Conservation (phyloP, 768 basidiomycete species). For the Lanmaoa rubissima region DNA sequence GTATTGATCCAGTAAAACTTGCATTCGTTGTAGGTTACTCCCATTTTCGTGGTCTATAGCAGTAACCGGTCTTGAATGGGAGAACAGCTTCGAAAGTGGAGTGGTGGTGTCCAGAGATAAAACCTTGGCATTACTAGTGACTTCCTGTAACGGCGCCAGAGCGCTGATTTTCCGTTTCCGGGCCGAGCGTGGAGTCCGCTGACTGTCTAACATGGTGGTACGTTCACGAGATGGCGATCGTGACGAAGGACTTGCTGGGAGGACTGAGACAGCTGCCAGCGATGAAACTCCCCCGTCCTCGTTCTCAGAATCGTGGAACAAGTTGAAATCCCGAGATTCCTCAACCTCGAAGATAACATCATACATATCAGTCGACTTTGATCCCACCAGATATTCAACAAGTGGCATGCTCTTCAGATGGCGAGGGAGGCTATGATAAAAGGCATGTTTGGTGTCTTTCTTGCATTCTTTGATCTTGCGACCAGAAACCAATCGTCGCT, state of each 20-base stretch:
- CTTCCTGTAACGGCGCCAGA: conserved; percentile 27
- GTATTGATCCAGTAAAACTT: conserved; percentile 62
- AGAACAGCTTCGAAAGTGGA: conserved; percentile 28
- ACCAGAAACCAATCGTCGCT: conserved; percentile 62
- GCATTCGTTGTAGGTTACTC: conserved; percentile 51
- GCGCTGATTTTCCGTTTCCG: conserved; percentile 29
- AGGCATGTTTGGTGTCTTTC: conserved; percentile 48
- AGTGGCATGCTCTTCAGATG: conserved; percentile 73
- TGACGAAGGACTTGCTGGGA: conserved; percentile 11
- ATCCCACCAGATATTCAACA: conserved; percentile 74
- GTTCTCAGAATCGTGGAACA: conserved; percentile 52
- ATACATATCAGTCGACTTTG: conserved; percentile 61
- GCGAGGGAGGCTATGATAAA: conserved; percentile 67
- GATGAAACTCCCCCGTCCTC: conserved; percentile 29
- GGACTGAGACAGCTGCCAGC: conserved; percentile 4
- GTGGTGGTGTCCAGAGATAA: conserved; percentile 29
- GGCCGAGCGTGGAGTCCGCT: conserved; percentile 5
- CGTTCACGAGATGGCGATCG: conserved; percentile 3
- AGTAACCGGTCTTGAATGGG: conserved; percentile 19
- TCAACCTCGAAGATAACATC: conserved; percentile 81
- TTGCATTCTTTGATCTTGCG: conserved; percentile 50
- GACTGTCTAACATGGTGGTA: conserved; percentile 7
- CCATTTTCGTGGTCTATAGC: conserved; percentile 35
- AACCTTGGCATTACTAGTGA: conserved; percentile 30
- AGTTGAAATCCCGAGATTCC: conserved; percentile 41